Evolutionary conservation across 2,329 filamentous ascomycete genomes (phyloP), one percentile per base, ranked within the genome.

Genomic region (Pyrenochaeta sp.): DNA sequence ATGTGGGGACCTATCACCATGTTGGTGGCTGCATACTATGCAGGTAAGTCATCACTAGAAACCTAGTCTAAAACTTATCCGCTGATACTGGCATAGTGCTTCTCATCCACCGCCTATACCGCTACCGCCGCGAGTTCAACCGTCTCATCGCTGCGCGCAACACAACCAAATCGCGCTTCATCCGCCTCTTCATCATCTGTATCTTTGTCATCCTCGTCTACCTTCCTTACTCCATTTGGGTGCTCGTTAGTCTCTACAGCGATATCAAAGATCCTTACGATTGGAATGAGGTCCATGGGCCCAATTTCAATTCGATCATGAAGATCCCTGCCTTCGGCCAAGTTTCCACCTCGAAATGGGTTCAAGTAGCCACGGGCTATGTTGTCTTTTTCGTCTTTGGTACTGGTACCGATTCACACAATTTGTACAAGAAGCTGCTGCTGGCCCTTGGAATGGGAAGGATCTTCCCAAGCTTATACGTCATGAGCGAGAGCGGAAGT

Each of bases 311-410:
- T 45, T 69, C 67, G 1, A 83, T 88, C 58, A 60, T 80, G 28
- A 82, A 81, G 57, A 69, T 84, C 2, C 81, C 82, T 2, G 77
- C 80, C 24, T 37, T 76, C 40, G 81, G 84, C 36, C 9, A 61
- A 1, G 76, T 85, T 39, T 72, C 79, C 43, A 84, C 84, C 58
- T 85, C 89, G 67, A 82, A 84, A 30, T 91, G 86, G 85, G 79
- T 85, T 22, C 82, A 84, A 46, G 77, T 89, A 9, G 80, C 69
- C 0, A 78, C 82, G 3, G 85, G 84, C 0, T 81, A 85, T 57
- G 56, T 87, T 27, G 75, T 86, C 12, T 90, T 90, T 68, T 51
- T 84, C n/a, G 85, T 88, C 66, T 90, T 90, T 63, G 88, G 89
- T 8, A 83, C 87, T 15, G 88, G 88, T 30, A 79, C 78, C 27